Base-by-base conservation (phyloP, 202 grass and related monocot species). In the Carex sylvatica region DNA sequence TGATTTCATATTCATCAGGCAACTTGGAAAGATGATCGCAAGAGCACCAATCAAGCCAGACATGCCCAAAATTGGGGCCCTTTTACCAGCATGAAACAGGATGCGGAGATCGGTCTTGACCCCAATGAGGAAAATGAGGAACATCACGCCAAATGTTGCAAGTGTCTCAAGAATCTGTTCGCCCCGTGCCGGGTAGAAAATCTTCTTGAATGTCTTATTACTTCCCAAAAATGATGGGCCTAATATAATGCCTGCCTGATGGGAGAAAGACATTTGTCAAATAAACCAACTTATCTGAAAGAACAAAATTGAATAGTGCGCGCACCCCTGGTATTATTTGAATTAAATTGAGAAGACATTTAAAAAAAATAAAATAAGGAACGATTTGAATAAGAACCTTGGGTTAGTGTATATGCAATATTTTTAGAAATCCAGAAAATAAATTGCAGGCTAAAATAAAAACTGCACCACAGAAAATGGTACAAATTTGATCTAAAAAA, bases 211-310 rank as follows among this genome's bases (percentile, higher is more conserved):
- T 60, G 63, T 79, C 22, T 82, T 72, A 9, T 82, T 83, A 31
- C 90, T 85, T 2, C 88, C 90, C 28, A 96, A 84, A 12, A 91
- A n/a, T 19, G 93, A 96, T 7, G 93, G 93, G 10, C 93, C 93
- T 9, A 96, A 87, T 76, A 96, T 89, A 61, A 96, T 91, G n/a
- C 93, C 93, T 15, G 85, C 90, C 90, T 96, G 93, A 58, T 87
- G 49, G 74, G 24, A 79, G n/a, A 1, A 40, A 40, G 23, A 31
- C 16, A 30, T 2, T 62, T 40, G 23, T 53, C 54, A 70, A 35
- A 51, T 58, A 19, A 55, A 54, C 2, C 4, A 24, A 9, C 44
- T 46, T 26, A 46, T 13, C 14, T 7, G 6, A 49, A 19, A 19
- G 59, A 80, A 80, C 10, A 24, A 9, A 80, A 80, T 26, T 44